Percentiles rank a stretch among this genome's conserved stretches.
phyloP scores from a whole-genome alignment of 305 asterid genomes.

The Fraxinus angustifolia region DNA sequence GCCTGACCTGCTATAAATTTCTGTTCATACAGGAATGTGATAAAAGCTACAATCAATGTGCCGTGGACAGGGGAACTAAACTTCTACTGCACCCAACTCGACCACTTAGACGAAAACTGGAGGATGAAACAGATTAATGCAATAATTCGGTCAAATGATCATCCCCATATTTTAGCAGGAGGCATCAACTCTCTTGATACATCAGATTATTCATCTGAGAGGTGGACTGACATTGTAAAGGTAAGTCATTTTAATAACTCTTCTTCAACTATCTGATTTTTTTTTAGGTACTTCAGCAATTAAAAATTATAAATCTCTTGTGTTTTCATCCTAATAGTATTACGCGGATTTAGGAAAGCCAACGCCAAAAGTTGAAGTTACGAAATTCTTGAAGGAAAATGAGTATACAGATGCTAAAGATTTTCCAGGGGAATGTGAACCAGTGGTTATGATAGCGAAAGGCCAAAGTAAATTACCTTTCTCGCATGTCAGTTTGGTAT shows the following conservation, averaged over 20 bases:
- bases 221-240: slow-evolving; percentile 87
- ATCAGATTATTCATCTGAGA: slow-evolving; percentile 73
- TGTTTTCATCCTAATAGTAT: slow-evolving; percentile 38
- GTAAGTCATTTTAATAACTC: slow-evolving; percentile 23
- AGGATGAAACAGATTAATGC: slow-evolving; percentile 76
- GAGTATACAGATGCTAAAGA: slow-evolving; percentile 68
- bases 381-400: slow-evolving; percentile 59
- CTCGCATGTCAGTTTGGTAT: not conserved
- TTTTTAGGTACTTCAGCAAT: not conserved
- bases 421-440: slow-evolving; percentile 79
- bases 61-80: slow-evolving; percentile 75
- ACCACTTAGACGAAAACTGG: slow-evolving; percentile 82
- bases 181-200: slow-evolving; percentile 85
- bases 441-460: slow-evolving; percentile 82
- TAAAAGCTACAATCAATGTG: slow-evolving; percentile 75
- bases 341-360: slow-evolving; percentile 82
- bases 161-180: slow-evolving; percentile 74
- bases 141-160: slow-evolving; percentile 55
- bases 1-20: not conserved
- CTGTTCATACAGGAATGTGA: slow-evolving; percentile 59
- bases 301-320: not conserved
- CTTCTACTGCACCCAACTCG: slow-evolving; percentile 80
- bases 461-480: slow-evolving; percentile 69
- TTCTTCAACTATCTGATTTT: not conserved
- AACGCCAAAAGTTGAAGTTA: slow-evolving; percentile 70